Percentiles rank a stretch among this genome's conserved stretches.
Evolutionary conservation across 2,329 filamentous ascomycete genomes (phyloP).

Genomic region (Exophiala sp.): DNA sequence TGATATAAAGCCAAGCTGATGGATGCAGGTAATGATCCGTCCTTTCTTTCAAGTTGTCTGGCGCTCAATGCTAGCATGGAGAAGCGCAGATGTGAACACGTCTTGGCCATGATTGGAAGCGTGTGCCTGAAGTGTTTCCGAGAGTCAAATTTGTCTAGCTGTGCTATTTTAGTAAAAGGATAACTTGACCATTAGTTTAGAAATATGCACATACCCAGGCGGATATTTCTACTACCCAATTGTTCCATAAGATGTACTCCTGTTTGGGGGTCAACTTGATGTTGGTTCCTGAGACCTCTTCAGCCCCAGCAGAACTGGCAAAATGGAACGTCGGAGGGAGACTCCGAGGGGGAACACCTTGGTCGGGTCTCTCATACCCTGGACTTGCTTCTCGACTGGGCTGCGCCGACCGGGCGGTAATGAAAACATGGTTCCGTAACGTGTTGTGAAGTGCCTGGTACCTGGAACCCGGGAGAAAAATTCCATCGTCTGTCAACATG

Average conservation of each 20-base stretch:
- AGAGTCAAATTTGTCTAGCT: constrained; percentile 51
- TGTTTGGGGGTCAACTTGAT: constrained; percentile 31
- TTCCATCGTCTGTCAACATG: constrained; percentile 40
- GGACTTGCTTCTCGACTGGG: constrained; percentile 33
- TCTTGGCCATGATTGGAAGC: constrained; percentile 44
- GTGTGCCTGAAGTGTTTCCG: constrained; percentile 46
- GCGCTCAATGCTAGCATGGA: constrained; percentile 52
- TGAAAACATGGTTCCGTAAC: constrained; percentile 42
- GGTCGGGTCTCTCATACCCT: not conserved
- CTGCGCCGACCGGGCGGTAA: constrained; percentile 40
- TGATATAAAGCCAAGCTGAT: constrained; percentile 52
- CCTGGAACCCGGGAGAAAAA: constrained; percentile 45
- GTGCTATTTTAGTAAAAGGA: not conserved
- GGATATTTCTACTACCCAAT: constrained; percentile 33
- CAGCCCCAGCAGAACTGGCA: constrained; percentile 7
- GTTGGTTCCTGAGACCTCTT: constrained; percentile 20
- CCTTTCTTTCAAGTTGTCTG: constrained; percentile 49
- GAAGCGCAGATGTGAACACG: constrained; percentile 39
- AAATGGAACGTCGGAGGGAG: constrained; percentile 13
- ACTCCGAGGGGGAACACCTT: not conserved
- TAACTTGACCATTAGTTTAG: not conserved
- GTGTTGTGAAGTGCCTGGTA: constrained; percentile 46
- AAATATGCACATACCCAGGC: constrained; percentile 29
- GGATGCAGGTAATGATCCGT: constrained; percentile 40
- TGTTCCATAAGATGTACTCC: constrained; percentile 34